phyloP scores from a whole-genome alignment of 345 rosid genomes.

The Boechera stricta region DNA sequence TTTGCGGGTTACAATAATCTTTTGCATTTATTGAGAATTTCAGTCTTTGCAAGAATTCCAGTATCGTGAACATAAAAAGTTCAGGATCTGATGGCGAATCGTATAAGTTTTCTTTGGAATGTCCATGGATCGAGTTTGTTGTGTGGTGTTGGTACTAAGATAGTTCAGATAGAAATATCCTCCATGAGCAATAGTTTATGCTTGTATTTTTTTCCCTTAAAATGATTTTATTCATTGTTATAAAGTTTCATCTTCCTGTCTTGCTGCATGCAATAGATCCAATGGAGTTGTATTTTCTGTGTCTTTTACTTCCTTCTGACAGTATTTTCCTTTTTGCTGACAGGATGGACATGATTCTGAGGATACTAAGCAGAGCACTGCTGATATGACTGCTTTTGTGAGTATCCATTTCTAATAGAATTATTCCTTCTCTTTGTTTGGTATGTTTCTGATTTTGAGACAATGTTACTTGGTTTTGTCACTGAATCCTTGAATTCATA shows the following conservation, averaged over 20 bases:
- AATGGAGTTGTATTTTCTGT: background rate
- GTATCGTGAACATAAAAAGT: background rate
- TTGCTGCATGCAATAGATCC: constrained; percentile 9
- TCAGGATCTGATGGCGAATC: background rate
- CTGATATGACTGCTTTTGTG: constrained; percentile 49
- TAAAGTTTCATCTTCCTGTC: background rate
- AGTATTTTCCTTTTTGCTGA: background rate
- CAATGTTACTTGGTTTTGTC: background rate
- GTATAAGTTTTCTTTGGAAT: background rate
- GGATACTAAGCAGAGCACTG: constrained; percentile 64
- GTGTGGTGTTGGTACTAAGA: background rate
- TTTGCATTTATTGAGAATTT: background rate
- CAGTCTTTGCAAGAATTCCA: background rate
- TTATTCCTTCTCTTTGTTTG: background rate
- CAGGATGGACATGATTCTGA: constrained; percentile 86
- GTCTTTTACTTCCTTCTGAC: background rate
- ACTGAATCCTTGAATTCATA: constrained; percentile 28
- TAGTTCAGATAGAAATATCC: background rate
- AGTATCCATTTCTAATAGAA: background rate
- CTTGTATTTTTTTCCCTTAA: background rate
- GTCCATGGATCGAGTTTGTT: constrained; percentile 1
- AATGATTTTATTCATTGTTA: background rate
- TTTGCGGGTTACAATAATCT: background rate
- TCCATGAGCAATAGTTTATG: background rate
- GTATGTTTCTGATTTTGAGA: constrained; percentile 20